A percentile compares a stretch with the other conserved stretches of the same genome.
Evolutionary conservation across 139 green algal genomes (phyloP).

Genomic region (Volvox reticuliferus): DNA sequence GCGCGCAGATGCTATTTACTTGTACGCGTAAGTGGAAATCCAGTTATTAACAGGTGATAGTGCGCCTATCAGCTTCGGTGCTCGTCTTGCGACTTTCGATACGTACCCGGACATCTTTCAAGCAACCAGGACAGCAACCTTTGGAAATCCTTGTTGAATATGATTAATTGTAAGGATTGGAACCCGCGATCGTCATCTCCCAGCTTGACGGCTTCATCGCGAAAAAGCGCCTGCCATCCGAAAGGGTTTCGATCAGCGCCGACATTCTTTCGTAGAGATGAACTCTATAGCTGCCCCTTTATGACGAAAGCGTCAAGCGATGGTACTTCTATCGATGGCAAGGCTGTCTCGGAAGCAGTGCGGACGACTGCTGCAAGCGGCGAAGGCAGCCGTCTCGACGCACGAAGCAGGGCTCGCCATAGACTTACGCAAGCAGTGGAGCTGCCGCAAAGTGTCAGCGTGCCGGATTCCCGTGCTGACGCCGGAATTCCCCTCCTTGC

Average conservation of each 20-base stretch:
- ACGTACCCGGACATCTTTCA: not conserved
- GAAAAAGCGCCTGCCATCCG: not conserved
- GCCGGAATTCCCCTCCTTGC: not conserved
- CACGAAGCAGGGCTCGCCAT: not conserved
- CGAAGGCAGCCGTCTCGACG: not conserved
- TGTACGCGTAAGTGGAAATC: not conserved
- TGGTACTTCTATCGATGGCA: not conserved
- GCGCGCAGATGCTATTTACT: too few relatives aligned
- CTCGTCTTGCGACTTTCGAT: not conserved
- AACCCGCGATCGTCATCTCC: not conserved
- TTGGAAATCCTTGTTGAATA: not conserved
- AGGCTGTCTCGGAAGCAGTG: not conserved
- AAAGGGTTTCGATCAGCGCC: not conserved
- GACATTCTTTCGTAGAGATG: not conserved
- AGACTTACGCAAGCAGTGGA: not conserved
- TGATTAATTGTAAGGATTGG: not conserved
- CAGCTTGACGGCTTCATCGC: not conserved
- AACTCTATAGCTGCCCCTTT: not conserved
- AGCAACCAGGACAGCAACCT: too few relatives aligned
- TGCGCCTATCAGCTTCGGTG: not conserved
- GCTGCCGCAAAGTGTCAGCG: not conserved
- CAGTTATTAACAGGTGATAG: not conserved
- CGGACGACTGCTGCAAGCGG: slow-evolving; percentile 9
- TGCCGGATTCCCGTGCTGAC: not conserved
- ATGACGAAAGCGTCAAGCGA: not conserved